Base-by-base conservation (phyloP, 1,284 basidiomycete species). In the Cryptococcus amylolentus region DNA sequence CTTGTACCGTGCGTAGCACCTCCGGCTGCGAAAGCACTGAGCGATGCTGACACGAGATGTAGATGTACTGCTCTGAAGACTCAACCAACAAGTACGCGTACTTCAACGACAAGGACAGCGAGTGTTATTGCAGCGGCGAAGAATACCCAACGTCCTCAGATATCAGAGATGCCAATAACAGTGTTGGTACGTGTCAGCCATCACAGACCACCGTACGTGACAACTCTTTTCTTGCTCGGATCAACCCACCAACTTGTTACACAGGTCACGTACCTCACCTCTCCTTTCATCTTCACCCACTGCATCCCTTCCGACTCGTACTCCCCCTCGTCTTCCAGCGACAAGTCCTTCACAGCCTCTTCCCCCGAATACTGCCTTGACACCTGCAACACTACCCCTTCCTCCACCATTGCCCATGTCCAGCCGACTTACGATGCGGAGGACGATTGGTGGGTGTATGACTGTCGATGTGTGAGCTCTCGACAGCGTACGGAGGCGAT, bases 201-300 rank as follows among this genome's bases (percentile, higher is more conserved):
- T 20, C 35, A 26, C 41, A 53, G 20, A 38, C 45, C 35, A 53
- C 16, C 38, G 52, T 47, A 27, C 45, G 52, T 52, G 8, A 27
- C 5, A 27, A 26, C 5, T 2, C n/a, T 23, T 18, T 10, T 44
- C 2, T 13, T 26, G 12, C 20, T 20, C 16, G 14, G 14, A 43
- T 8, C n/a, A 12, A 10, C 28, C 41, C 31, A 16, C 27, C 28
- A 23, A 28, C 42, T 16, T 8, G 16, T 18, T 14, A 13, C 42
- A 14, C 43, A 53, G 52, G 45, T 53, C 16, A 47, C 43, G 23
- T 53, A 46, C 37, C 52, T 53, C 43, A 26, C 31, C 45, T 46
- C 52, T 20, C 43, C 43, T 31, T 53, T 53, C 38, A 44, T 47
- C 23, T 53, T 53, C 52, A 28, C 46, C n/a, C n/a, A n/a, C 27